Conservation (phyloP, 805 yeast genomes). For the Yarrowia sp. region DNA sequence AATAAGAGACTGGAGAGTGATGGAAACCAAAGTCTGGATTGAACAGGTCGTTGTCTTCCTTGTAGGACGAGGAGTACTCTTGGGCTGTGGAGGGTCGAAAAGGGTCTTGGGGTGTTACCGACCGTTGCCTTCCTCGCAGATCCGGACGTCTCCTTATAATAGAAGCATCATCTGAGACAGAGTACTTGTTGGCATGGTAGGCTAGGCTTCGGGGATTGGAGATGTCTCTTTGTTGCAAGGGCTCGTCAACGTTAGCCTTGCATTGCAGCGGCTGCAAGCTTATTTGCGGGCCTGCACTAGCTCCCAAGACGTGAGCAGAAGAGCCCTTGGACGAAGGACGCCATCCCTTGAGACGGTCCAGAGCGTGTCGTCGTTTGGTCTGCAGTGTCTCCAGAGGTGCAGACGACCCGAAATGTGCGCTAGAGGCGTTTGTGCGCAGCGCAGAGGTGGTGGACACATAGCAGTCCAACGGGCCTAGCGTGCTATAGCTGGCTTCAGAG, state of each 20-base stretch:
- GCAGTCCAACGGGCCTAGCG: no score
- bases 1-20: no score
- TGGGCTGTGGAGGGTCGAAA: no score
- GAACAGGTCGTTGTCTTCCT: no score
- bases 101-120: no score
- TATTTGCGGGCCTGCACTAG: background rate
- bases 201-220: slow-evolving; percentile 9
- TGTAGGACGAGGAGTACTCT: no score
- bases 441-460: no score
- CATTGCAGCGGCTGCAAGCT: slow-evolving; percentile 19
- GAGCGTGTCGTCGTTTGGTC: background rate
- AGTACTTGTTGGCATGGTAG: slow-evolving; percentile 7
- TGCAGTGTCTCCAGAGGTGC: background rate
- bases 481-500: background rate
- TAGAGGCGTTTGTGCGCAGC: background rate
- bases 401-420: no score
- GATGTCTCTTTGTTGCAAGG: slow-evolving; percentile 5
- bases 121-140: no score
- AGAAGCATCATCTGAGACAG: slow-evolving; percentile 12
- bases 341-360: slow-evolving; percentile 10
- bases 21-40: no score
- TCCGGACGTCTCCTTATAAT: slow-evolving; percentile 10
- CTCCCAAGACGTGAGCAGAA: no score
- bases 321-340: no score
- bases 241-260: slow-evolving; percentile 7